Base-by-base conservation (phyloP, 306 rosid species). In the Vigna trinervia region DNA sequence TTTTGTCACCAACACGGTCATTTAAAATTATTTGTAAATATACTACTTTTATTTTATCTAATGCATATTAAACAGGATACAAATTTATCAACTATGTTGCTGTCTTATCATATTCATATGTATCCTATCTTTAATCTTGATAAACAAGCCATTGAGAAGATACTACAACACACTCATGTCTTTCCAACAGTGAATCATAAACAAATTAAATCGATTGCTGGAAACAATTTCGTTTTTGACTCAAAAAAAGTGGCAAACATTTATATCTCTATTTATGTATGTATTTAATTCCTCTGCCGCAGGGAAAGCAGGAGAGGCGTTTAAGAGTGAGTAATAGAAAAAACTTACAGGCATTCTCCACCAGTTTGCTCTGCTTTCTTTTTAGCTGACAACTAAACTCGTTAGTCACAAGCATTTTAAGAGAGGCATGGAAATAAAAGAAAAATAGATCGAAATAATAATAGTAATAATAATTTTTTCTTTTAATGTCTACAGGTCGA, bases 321-420 rank as follows among this genome's bases (percentile, higher is more conserved):
- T 20, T 28, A 19, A 13, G 12, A 60, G 30, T 13, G n/a, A 59
- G 43, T 50, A 69, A 13, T 19, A 46, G 62, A 22, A 38, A 51
- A 36, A n/a, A 5, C 56, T 26, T 28, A 0, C 20, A 39, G 59
- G 23, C 65, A 53, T 64, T 53, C 58, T 64, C 61, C 45, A 22
- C 11, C 10, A 1, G 66, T 48, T 57, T 46, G 64, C 59, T 64
- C 47, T 41, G 60, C 47, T 69, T 58, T 78, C 12, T 39, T 52
- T 46, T 56, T 48, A 76, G 51, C 77, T 19, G 28, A 68, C 74
- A 62, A 28, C 67, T 20, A 17, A 75, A 79, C 77, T 74, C 15
- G 38, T 1, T 39, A 57, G 53, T 36, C 36, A 47, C 66, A 69
- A 79, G 63, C 28, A 23, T 66, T 34, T 64, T 12, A 26, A 26